Evolutionary conservation across 176 grass and related monocot genomes (phyloP).

Genomic region (Neostapfia colusana): DNA sequence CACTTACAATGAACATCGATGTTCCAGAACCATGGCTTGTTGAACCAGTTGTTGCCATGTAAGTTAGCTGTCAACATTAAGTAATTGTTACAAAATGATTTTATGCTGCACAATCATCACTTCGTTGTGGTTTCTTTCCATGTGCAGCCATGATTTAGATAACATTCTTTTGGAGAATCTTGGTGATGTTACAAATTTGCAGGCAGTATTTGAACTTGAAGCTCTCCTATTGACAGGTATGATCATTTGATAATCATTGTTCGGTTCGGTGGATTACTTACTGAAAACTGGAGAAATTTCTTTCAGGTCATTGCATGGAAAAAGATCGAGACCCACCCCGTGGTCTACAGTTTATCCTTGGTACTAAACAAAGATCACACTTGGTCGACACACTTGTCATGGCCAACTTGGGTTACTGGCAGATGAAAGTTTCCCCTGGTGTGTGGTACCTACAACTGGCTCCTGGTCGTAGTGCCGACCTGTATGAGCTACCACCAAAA

Average conservation of each 20-base stretch:
- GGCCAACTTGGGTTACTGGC: conserved; percentile 99
- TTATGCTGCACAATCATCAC: conserved; percentile 31
- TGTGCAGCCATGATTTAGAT: conserved; percentile 89
- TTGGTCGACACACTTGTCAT: conserved; percentile 98
- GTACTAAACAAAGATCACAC: conserved; percentile 82
- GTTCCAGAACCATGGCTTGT: conserved; percentile 99
- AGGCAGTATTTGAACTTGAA: conserved; percentile 98
- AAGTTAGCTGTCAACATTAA: conserved; percentile 49
- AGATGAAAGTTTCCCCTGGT: conserved; percentile 98
- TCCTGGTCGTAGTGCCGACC: conserved; percentile 87
- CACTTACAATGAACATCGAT: conserved; percentile 97
- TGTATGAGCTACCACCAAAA: conserved; percentile 63
- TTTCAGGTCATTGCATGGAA: conserved; percentile 94
- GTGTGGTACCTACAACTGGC: conserved; percentile 94
- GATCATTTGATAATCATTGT: conserved; percentile 37
- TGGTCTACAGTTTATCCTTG: conserved; percentile 96
- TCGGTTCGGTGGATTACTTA: conserved; percentile 25
- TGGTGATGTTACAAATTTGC: conserved; percentile 76
- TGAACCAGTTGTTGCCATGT: conserved; percentile 93
- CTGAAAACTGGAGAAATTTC: conserved; percentile 19
- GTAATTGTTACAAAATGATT: conserved; percentile 25
- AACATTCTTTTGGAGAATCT: conserved; percentile 97
- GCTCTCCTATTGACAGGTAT: conserved; percentile 90
- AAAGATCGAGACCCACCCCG: conserved; percentile 88
- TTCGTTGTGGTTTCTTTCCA: conserved; percentile 36